Evolutionary conservation across 176 grass and related monocot species (phyloP), one percentile per base, ranked within the genome.

Genomic region (Hordeum vulgare): DNA sequence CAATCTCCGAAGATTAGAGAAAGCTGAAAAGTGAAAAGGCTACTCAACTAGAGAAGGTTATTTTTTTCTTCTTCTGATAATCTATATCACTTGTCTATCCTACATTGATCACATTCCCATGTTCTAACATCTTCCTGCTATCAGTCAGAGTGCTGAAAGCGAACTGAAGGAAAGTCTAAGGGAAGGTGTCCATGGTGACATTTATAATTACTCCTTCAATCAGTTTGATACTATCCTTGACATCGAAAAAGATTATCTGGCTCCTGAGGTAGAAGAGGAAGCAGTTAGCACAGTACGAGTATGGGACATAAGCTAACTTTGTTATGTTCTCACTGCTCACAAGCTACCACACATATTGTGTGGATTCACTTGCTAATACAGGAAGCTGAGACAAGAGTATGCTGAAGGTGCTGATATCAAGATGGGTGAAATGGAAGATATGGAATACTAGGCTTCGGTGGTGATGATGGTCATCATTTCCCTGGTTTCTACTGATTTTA

Each of bases 131-230:
- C 12, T 71, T 54, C 14, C 8, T 71, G 44, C 54, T 53, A 13
- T 68, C 34, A 33, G 79, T 67, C 89, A 98, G 90, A 94, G 86
- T 36, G 88, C 95, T 60, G 92, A 98, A 89, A 94, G 83, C 64
- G 90, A 95, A 89, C 83, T 93, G 69, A 73, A 95, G 68, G 95
- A 91, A 66, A 88, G 90, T 80, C 83, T 95, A 20, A 93, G 66
- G 74, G 95, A 93, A 89, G 95, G 95, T 80, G 89, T 98, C 71
- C 95, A 95, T 85, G 82, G 82, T 82, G 85, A 95, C 23, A 98
- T 95, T 64, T 93, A 89, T 81, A 98, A 98, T 40, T 49, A 84
- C 54, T 80, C 89, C 59, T 81, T 84, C 35, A 72, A 74, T 36
- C 37, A 74, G 14, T 98, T 93, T 56, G 85, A 89, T 23, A 72